Percentiles rank a stretch among this genome's conserved stretches.
phyloP scores from a whole-genome alignment of 192 early-diverging fungal genomes.

The Gaertneriomyces semiglobifer region DNA sequence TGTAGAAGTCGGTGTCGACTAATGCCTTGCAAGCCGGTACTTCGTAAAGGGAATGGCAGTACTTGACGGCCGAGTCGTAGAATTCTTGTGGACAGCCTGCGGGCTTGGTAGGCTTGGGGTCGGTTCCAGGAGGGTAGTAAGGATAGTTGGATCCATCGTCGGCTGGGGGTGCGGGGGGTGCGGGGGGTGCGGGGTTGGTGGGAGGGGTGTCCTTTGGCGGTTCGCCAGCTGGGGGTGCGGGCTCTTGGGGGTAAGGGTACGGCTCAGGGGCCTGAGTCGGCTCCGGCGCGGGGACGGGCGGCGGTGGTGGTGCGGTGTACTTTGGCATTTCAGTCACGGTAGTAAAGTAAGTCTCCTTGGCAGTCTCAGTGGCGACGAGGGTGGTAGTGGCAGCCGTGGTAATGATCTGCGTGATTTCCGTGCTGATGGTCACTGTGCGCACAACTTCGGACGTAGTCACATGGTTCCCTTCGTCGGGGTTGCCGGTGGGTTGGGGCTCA shows the following conservation, averaged over 20 bases:
- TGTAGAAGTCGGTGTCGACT: conserved; percentile 16
- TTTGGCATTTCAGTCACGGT: conserved; percentile 20
- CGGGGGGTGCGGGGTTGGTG: conserved; percentile 1
- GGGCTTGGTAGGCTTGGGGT: conserved; percentile 13
- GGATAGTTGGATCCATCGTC: conserved; percentile 2
- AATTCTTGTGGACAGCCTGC: conserved; percentile 15
- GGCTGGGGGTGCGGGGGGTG: neutral
- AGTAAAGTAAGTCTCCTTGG: conserved; percentile 20
- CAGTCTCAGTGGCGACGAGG: neutral
- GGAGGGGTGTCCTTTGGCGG: neutral
- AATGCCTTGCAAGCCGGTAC: conserved; percentile 1
- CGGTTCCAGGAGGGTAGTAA: conserved; percentile 4
- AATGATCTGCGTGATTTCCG: conserved; percentile 4
- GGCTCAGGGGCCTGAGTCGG: neutral
- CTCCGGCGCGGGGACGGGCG: neutral
- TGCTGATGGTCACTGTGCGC: neutral
- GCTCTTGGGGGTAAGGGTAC: neutral
- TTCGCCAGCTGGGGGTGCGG: conserved; percentile 1
- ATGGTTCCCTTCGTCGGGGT: neutral
- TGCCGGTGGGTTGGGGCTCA: neutral
- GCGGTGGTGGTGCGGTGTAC: neutral
- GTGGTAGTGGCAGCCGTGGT: neutral
- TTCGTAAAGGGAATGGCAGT: conserved; percentile 8
- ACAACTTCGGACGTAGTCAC: neutral
- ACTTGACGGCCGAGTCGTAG: conserved; percentile 14